Percentiles rank a stretch among this genome's conserved stretches.
Evolutionary conservation across 768 basidiomycete genomes (phyloP).

Genomic region (Suillus placidus): DNA sequence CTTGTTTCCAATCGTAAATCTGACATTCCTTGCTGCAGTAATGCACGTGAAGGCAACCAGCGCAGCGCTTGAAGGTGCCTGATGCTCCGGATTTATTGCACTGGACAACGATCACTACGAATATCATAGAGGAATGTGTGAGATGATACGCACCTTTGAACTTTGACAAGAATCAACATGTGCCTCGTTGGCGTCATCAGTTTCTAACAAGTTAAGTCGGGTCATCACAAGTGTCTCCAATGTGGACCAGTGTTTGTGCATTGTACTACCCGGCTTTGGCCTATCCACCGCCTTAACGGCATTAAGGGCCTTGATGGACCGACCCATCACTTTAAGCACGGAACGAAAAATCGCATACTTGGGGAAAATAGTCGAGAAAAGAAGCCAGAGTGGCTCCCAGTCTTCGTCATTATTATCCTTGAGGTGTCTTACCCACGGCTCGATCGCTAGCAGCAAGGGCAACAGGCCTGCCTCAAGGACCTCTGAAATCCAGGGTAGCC

Average conservation of each 20-base stretch:
- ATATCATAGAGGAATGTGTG: not conserved
- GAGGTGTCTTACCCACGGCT: conserved; percentile 29
- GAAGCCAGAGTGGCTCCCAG: conserved; percentile 31
- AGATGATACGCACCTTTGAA: conserved; percentile 18
- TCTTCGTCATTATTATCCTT: conserved; percentile 24
- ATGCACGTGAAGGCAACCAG: conserved; percentile 32
- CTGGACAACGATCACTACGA: conserved; percentile 16
- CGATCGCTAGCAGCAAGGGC: conserved; percentile 27
- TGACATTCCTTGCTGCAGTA: conserved; percentile 37
- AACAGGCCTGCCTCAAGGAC: conserved; percentile 28
- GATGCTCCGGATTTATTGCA: conserved; percentile 28
- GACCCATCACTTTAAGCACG: conserved; percentile 21
- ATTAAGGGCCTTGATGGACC: conserved; percentile 19
- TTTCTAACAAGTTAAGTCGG: conserved; percentile 19
- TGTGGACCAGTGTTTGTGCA: conserved; percentile 23
- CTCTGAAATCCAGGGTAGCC: conserved; percentile 29
- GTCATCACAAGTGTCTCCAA: conserved; percentile 24
- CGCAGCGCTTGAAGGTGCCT: conserved; percentile 30
- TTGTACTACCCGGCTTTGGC: conserved; percentile 17
- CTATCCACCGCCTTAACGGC: conserved; percentile 15
- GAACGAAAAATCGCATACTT: conserved; percentile 30
- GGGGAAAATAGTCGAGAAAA: conserved; percentile 28
- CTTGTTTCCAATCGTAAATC: conserved; percentile 32
- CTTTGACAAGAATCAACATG: conserved; percentile 31
- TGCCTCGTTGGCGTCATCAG: conserved; percentile 12